A percentile compares a stretch with the other conserved stretches of the same genome.
These are phyloP conservation scores for Hsuehochloa calcarea DNA, from an alignment of 176 grass and related monocot genomes.

Conservation along the genomic window DNA sequence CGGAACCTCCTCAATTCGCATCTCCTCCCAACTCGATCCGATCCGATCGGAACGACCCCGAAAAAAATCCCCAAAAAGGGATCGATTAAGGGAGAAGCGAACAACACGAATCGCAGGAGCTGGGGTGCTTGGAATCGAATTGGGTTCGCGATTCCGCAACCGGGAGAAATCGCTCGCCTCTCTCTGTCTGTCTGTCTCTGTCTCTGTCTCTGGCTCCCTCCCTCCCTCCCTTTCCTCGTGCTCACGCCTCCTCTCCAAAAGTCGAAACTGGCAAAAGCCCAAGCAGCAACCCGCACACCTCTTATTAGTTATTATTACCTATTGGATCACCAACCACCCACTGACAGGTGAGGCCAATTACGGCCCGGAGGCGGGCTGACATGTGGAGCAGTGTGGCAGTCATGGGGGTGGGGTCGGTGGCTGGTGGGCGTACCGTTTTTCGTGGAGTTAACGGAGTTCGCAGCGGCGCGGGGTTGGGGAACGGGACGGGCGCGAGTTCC, in stretches of 20 bases:
- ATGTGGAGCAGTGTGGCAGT: not conserved
- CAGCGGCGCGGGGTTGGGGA: not conserved
- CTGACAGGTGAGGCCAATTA: not conserved
- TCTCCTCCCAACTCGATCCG: constrained; percentile 29
- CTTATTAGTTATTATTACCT: not conserved
- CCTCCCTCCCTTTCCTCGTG: constrained; percentile 8
- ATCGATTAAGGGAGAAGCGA: not conserved
- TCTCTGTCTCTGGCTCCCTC: no score
- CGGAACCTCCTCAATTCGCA: constrained; percentile 73
- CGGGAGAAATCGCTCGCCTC: constrained; percentile 9
- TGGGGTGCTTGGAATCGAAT: constrained; percentile 1
- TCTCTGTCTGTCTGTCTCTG: no score
- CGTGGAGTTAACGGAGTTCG: not conserved
- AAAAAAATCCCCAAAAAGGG: constrained; percentile 20
- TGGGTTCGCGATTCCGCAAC: constrained; percentile 23
- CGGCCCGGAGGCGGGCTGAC: no score
- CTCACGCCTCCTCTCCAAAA: constrained; percentile 41
- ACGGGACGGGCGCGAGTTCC: not conserved
- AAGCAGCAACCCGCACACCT: constrained; percentile 4
- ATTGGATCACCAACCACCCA: not conserved
- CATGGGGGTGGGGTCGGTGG: not conserved
- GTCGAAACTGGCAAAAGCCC: constrained; percentile 25
- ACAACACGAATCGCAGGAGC: not conserved
- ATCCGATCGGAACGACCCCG: not conserved
- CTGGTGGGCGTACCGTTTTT: not conserved